phyloP scores from a whole-genome alignment of 2,329 filamentous ascomycete genomes.

The Huntiella savannae region DNA sequence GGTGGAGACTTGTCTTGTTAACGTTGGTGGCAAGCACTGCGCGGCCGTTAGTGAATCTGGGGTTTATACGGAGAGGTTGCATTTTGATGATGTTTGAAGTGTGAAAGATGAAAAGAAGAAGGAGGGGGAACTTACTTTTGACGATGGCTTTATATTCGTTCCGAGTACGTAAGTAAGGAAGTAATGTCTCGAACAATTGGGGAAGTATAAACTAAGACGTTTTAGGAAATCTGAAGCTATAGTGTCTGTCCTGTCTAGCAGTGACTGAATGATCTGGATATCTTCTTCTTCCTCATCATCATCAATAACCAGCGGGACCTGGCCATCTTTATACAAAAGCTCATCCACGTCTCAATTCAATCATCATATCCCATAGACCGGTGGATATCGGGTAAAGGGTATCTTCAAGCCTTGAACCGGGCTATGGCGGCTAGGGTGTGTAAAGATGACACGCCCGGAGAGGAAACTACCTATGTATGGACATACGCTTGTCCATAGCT shows the following conservation, averaged over 20 bases:
- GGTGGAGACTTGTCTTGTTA: conserved; percentile 87
- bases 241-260: not conserved
- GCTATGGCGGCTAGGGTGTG: too few relatives aligned
- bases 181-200: not conserved
- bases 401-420: too few relatives aligned
- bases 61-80: conserved; percentile 3
- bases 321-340: conserved; percentile 10
- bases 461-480: too few relatives aligned
- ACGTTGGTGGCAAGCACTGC: conserved; percentile 39
- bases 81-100: not conserved
- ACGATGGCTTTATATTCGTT: not conserved
- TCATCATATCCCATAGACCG: not conserved
- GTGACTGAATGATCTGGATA: conserved; percentile 2
- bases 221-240: not conserved
- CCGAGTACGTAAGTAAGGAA: not conserved
- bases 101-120: not conserved
- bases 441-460: too few relatives aligned
- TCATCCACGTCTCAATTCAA: not conserved
- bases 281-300: conserved; percentile 1
- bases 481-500: too few relatives aligned
- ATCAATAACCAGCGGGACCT: not conserved
- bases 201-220: not conserved
- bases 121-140: not conserved
- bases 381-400: conserved; percentile 4
- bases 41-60: conserved; percentile 6